Conservation (phyloP, 1,284 basidiomycete genomes). For the Ceratorhiza oryzae-sativae region DNA sequence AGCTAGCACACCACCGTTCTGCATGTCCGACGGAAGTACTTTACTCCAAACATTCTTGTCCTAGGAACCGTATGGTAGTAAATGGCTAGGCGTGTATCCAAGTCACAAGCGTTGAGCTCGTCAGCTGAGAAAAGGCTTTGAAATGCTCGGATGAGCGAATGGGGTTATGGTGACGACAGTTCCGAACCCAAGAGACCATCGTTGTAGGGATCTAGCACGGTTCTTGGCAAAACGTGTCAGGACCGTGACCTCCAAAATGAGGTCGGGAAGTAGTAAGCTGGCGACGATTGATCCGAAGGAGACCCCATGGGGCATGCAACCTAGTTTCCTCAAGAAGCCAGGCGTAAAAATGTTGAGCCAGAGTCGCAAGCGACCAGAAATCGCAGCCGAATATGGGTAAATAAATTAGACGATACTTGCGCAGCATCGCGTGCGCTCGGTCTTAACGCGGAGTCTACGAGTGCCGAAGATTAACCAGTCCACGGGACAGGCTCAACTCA, state of each 20-base stretch:
- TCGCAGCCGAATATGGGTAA: not conserved
- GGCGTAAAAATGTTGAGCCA: not conserved
- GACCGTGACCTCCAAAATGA: not conserved
- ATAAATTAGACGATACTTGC: not conserved
- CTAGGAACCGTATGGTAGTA: not conserved
- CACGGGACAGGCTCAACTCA: not conserved
- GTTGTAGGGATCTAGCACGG: not conserved
- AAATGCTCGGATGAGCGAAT: not conserved
- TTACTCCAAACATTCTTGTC: not conserved
- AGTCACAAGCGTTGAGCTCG: not conserved
- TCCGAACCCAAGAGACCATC: not conserved
- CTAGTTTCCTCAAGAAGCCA: not conserved
- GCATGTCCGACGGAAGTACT: not conserved
- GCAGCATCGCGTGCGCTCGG: not conserved
- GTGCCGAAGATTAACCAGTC: not conserved
- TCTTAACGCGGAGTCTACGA: not conserved
- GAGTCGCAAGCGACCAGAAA: not conserved
- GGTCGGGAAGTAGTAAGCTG: not conserved
- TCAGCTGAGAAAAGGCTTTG: not conserved
- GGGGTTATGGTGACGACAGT: slow-evolving; percentile 3
- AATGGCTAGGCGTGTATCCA: not conserved
- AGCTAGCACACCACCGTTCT: not conserved
- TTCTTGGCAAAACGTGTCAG: not conserved
- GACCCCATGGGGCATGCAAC: not conserved
- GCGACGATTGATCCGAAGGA: not conserved